A percentile compares a stretch with the other conserved stretches of the same genome.
Conservation (phyloP, 163 green algal species). For the Picocystis sp. region DNA sequence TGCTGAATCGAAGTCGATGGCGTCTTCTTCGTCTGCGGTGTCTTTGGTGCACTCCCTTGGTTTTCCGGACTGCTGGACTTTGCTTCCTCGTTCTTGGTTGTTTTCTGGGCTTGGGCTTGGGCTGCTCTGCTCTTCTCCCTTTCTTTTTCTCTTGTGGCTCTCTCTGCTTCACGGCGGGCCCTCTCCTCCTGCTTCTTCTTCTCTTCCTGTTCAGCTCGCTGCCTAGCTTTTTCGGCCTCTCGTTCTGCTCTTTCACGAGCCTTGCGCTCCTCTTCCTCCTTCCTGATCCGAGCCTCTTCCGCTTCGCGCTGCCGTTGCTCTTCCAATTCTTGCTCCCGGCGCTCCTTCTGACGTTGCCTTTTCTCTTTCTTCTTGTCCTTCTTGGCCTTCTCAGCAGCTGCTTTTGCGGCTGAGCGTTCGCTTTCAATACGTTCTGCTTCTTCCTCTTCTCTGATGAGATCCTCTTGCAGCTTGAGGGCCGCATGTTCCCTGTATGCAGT, state of each 20-base stretch:
- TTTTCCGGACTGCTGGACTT: constrained; percentile 2
- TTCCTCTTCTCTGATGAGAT: constrained; percentile 84
- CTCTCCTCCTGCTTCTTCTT: constrained; percentile 7
- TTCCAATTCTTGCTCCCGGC: constrained; percentile 6
- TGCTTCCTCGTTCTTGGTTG: constrained; percentile 2
- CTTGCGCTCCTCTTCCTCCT: constrained; percentile 6
- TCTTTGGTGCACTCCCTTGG: constrained; percentile 5
- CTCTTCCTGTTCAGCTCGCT: constrained; percentile 2
- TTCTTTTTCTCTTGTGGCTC: not conserved
- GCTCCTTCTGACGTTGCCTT: constrained; percentile 14
- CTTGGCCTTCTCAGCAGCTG: constrained; percentile 32
- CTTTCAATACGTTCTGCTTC: constrained; percentile 33
- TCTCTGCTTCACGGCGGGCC: constrained; percentile 1
- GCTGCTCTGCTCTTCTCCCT: too few relatives aligned
- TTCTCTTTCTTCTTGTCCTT: constrained; percentile 32
- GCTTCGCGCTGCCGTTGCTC: constrained; percentile 23
- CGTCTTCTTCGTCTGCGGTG: constrained; percentile 14
- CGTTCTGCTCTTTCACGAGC: not conserved
- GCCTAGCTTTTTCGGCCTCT: constrained; percentile 5
- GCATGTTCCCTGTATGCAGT: constrained; percentile 61
- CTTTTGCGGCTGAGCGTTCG: constrained; percentile 20
- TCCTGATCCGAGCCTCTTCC: constrained; percentile 17
- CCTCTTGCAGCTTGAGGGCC: constrained; percentile 69
- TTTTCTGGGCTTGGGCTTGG: constrained; percentile 10
- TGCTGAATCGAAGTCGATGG: not conserved